Conservation (phyloP, 441 rosid genomes). For the Arabidopsis lyrata region DNA sequence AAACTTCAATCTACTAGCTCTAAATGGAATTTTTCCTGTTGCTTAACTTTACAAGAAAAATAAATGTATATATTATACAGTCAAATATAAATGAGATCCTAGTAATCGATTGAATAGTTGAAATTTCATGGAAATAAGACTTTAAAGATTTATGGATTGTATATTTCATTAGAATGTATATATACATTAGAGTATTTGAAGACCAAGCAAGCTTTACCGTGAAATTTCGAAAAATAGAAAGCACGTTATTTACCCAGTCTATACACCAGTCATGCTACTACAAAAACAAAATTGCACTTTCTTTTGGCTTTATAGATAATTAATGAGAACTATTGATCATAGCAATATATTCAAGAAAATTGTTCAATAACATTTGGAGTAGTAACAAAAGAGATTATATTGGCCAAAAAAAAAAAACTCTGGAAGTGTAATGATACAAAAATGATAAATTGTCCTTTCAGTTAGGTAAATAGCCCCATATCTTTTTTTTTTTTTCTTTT, state of each 20-base stretch:
- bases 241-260: neutral
- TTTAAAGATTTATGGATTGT: neutral
- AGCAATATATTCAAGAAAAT: no score
- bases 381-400: neutral
- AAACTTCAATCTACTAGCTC: slow-evolving; percentile 2
- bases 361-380: neutral
- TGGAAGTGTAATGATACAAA: neutral
- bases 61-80: neutral
- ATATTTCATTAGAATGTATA: no score
- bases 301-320: no score
- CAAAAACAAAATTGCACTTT: no score
- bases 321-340: no score
- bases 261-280: neutral
- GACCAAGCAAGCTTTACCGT: neutral
- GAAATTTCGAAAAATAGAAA: neutral
- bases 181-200: neutral
- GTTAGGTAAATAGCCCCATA: neutral
- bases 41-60: neutral
- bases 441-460: no score
- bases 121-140: neutral
- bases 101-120: neutral
- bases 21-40: neutral
- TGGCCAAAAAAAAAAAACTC: neutral
- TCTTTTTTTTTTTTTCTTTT: no score
- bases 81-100: neutral